Base-by-base conservation (phyloP, 202 grass and related monocot species). In the Musa balbisiana region DNA sequence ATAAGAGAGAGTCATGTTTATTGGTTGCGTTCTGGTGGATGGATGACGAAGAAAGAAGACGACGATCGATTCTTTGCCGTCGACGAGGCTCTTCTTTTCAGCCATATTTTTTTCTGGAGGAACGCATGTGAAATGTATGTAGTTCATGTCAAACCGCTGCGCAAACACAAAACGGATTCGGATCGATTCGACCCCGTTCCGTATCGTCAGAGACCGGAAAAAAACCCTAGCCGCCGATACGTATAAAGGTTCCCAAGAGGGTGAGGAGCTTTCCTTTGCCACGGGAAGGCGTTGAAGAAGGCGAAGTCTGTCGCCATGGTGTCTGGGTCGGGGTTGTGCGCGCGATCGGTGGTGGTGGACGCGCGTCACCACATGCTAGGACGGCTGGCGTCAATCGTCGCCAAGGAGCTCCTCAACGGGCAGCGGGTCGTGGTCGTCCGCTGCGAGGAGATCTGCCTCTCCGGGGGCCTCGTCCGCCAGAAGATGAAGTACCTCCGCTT, bases 401-500 rank as follows among this genome's bases (percentile, higher is more conserved):
- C 95, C 67, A 99, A 99, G 95, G 95, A 99, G 73, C 87, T 99
- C 6, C 84, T 99, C 24, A 95, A 99, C 17, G 95, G 95, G 51
- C 95, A 99, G 91, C 87, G 86, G 52, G 87, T 95, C n/a, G 95
- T 95, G 20, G 85, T 99, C 3, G 95, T 99, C 58, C 85, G 95
- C 19, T 99, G 95, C 87, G 91, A 99, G 87, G 95, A 99, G 89
- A 93, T 99, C 78, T 94, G 91, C 85, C 64, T 99, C 80, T 99
- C 95, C 51, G 95, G 95, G 1, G 95, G 95, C 0, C 91, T 95
- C 9, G 91, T 99, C 53, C 91, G 95, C 19, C 95, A 99, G 82
- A 99, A 99, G 85, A 99, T 99, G 95, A 99, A 99, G 89, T 99
- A 92, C 80, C 86, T 92, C 53, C 84, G 95, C 55, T 99, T 99